Evolutionary conservation across 345 rosid genomes (phyloP).

Genomic region (Durio zibethinus): DNA sequence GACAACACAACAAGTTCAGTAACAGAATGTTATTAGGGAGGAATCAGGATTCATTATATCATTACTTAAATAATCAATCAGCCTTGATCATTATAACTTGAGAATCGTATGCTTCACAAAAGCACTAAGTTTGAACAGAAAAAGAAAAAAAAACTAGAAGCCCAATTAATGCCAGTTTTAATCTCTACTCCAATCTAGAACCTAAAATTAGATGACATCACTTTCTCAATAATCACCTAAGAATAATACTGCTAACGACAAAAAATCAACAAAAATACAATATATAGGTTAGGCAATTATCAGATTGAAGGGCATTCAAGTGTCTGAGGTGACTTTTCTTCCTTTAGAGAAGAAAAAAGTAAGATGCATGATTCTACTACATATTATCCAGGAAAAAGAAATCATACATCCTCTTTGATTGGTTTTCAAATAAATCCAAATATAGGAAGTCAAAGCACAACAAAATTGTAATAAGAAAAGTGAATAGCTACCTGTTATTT

Average conservation of each 20-base stretch:
- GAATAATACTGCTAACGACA: not conserved
- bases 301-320: not conserved
- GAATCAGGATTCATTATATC: not conserved
- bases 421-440: not conserved
- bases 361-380: not conserved
- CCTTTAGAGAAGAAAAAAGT: not conserved
- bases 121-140: not conserved
- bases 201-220: not conserved
- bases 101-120: not conserved
- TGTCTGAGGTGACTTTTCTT: not conserved
- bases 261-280: not conserved
- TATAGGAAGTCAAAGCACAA: not conserved
- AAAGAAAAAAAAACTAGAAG: conserved; percentile 9
- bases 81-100: not conserved
- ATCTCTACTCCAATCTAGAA: not conserved
- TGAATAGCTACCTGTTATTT: conserved; percentile 66
- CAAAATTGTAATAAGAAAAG: not conserved
- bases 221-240: not conserved
- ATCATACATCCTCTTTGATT: not conserved
- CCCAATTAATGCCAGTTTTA: not conserved
- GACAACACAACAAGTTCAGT: not conserved
- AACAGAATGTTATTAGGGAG: not conserved
- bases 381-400: not conserved
- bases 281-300: not conserved
- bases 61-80: not conserved